Base-by-base conservation (phyloP, 768 basidiomycete genomes). In the Tubosaeta sp. region DNA sequence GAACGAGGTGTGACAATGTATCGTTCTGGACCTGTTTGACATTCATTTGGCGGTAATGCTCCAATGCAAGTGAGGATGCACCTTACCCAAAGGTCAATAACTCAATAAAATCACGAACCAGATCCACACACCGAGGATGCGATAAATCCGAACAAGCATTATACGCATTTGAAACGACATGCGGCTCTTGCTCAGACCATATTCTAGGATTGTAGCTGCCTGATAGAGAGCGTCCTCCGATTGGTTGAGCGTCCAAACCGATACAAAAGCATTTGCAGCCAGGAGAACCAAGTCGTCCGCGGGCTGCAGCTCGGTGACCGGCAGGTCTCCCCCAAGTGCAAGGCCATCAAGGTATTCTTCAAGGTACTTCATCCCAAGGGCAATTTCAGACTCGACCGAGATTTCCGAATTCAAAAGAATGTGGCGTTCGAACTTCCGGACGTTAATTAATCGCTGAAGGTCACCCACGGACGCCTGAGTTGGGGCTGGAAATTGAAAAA, bases 1-100 rank as follows among this genome's bases (percentile, higher is more conserved):
- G 78, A 47, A 93, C 69, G 50, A 91, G 79, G 64, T 95, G 90
- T 2, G 90, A 91, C 8, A 97, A 74, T 1, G 94, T 95, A 62
- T 97, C 94, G 52, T 86, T 80, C 65, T 95, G 92, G 22, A 95
- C 79, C 61, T 91, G 87, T 65, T 93, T 93, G 55, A 90, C 74
- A 54, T 84, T 82, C 73, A 95, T 76, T 22, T 74, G 71, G 27
- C 83, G 82, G 65, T 91, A 95, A 62, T 94, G 91, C 49, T 90
- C 85, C 56, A 92, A 58, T 4, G 89, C 85, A 38, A 82, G 69
- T 5, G 82, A 79, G 0, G 91, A 77, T 14, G 88, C 86, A 52
- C 88, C 91, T 92, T 58, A 12, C 26, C 43, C 13, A 44, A 48
- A 26, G n/a, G 42, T 60, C 19, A 53, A 52, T 32, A 37, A 32